These are phyloP conservation scores for Quercus aquifolioides DNA, from an alignment of 306 rosid genomes.

Conservation along the genomic window DNA sequence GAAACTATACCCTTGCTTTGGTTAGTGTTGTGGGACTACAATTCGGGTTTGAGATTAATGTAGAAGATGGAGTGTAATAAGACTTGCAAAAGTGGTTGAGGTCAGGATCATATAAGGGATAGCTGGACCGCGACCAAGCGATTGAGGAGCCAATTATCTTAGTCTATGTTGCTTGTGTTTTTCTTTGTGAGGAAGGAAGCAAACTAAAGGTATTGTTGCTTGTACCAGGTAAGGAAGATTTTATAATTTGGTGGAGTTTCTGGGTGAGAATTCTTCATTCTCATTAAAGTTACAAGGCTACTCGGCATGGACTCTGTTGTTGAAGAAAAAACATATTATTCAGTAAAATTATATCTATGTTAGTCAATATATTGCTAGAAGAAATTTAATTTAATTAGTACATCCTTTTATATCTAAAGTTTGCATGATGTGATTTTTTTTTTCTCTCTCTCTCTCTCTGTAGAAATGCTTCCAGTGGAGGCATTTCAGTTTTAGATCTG, in stretches of 20 bases:
- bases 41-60: not conserved
- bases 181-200: not conserved
- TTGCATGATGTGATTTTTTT: not conserved
- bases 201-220: conserved; percentile 7
- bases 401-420: no score
- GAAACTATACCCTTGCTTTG: not conserved
- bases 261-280: not conserved
- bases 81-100: not conserved
- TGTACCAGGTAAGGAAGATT: not conserved
- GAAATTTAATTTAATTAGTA: no score
- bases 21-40: not conserved
- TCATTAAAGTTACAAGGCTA: not conserved
- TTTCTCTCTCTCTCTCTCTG: not conserved
- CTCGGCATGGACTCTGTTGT: not conserved
- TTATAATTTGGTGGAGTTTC: not conserved
- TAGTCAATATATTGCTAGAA: not conserved
- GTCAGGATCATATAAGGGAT: no score
- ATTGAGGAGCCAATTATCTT: not conserved
- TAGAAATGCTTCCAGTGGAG: not conserved
- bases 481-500: not conserved
- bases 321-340: not conserved
- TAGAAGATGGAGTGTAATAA: not conserved
- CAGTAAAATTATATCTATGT: not conserved
- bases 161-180: not conserved
- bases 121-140: not conserved